Conservation (phyloP, 257 asterid species). For the Nicotiana benthamiana region DNA sequence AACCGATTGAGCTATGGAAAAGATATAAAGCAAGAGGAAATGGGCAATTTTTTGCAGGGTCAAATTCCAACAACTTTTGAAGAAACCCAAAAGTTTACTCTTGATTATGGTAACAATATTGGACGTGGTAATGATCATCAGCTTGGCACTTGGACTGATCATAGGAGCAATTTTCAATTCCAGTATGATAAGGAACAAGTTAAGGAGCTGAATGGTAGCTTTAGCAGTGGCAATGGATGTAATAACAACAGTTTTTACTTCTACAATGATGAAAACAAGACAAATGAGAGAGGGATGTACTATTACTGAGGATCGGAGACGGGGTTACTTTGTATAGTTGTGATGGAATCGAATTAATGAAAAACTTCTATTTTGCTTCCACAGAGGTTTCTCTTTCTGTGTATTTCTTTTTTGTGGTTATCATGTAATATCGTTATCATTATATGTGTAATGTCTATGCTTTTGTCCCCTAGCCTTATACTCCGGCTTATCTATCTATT, state of each 20-base stretch:
- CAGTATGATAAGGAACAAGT: conserved; percentile 2
- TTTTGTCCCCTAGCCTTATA: background rate
- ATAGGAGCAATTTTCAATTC: background rate
- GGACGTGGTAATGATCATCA: background rate
- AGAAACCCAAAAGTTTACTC: background rate
- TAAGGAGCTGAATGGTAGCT: conserved; percentile 1
- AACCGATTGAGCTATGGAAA: conserved; percentile 5
- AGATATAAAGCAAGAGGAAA: background rate
- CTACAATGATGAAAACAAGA: background rate
- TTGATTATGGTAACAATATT: background rate
- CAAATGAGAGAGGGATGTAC: background rate
- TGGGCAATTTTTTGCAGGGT: background rate
- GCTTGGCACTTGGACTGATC: background rate
- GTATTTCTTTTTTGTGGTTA: background rate
- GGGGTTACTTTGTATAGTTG: background rate
- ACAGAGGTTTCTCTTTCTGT: background rate
- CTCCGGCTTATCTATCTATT: background rate
- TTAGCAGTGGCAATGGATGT: background rate
- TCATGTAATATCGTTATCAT: background rate
- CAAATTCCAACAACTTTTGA: background rate
- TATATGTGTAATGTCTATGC: background rate
- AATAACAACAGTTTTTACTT: background rate
- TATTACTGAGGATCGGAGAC: background rate
- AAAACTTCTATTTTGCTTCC: background rate
- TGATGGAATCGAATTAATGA: background rate